Percentiles rank a stretch among this genome's conserved stretches.
Evolutionary conservation across 1,139 yeast genomes (phyloP).

Genomic region (Taiozyma onychis): DNA sequence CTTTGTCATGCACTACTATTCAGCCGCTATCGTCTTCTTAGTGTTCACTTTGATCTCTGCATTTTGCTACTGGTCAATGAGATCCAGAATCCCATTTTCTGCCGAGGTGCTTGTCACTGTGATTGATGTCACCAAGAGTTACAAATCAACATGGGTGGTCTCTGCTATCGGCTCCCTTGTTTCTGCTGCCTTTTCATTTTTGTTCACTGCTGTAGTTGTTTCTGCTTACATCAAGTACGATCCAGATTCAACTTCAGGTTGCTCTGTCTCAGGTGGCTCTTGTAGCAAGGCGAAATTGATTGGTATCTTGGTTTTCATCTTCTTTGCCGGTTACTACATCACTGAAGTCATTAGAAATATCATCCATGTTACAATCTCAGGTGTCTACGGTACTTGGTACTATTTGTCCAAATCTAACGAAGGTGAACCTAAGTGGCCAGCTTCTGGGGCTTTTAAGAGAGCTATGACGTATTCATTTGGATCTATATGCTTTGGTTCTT

Average conservation of each 20-base stretch:
- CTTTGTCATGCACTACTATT: slow-evolving; percentile 56
- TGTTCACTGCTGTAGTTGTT: slow-evolving; percentile 63
- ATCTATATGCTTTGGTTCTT: slow-evolving; percentile 82
- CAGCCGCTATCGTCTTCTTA: slow-evolving; percentile 74
- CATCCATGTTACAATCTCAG: slow-evolving; percentile 81
- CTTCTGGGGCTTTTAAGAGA: slow-evolving; percentile 74
- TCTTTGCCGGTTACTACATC: slow-evolving; percentile 83
- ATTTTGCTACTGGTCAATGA: slow-evolving; percentile 67
- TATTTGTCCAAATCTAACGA: slow-evolving; percentile 71
- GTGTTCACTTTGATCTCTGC: slow-evolving; percentile 61
- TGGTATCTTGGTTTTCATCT: slow-evolving; percentile 60
- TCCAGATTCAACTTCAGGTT: slow-evolving; percentile 39
- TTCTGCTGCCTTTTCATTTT: slow-evolving; percentile 57
- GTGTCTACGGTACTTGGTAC: slow-evolving; percentile 90
- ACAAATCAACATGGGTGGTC: slow-evolving; percentile 63
- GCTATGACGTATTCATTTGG: slow-evolving; percentile 88
- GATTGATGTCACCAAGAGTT: slow-evolving; percentile 67
- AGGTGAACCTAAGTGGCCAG: slow-evolving; percentile 78
- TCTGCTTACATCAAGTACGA: slow-evolving; percentile 75
- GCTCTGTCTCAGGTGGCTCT: slow-evolving; percentile 51
- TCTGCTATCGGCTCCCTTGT: slow-evolving; percentile 62
- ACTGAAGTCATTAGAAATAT: slow-evolving; percentile 80
- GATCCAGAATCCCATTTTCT: slow-evolving; percentile 66
- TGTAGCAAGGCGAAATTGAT: slow-evolving; percentile 65
- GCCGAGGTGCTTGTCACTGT: slow-evolving; percentile 68